Conservation (phyloP, 257 asterid genomes). For the Cinchona pubescens region DNA sequence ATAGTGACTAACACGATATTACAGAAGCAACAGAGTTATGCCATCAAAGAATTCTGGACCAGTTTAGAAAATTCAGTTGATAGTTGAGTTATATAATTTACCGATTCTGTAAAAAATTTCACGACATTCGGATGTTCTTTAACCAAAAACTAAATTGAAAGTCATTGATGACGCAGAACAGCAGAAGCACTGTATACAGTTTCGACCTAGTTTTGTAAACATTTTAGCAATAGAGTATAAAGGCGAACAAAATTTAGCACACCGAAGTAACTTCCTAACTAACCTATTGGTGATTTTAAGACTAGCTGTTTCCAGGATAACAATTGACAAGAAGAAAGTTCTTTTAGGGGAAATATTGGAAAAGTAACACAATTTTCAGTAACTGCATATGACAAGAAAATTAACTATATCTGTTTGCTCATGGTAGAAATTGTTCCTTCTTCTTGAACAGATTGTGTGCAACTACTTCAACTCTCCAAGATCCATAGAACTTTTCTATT, state of each 20-base stretch:
- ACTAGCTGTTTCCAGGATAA: too few species aligned
- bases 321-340: too few species aligned
- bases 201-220: too few species aligned
- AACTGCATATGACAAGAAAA: not conserved
- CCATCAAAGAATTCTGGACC: not conserved
- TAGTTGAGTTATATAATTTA: not conserved
- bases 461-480: not conserved
- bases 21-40: not conserved
- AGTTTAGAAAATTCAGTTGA: not conserved
- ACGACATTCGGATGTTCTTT: not conserved
- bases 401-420: too few species aligned
- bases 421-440: not conserved
- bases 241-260: too few species aligned
- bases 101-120: not conserved
- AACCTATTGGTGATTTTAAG: too few species aligned
- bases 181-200: too few species aligned
- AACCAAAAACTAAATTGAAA: not conserved
- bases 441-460: not conserved
- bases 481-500: not conserved
- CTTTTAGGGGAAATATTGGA: too few species aligned
- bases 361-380: too few species aligned
- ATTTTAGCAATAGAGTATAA: too few species aligned
- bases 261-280: too few species aligned
- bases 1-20: not conserved
- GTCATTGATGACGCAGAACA: too few species aligned